Base-by-base conservation (phyloP, 768 basidiomycete species). In the Phaffia australis region DNA sequence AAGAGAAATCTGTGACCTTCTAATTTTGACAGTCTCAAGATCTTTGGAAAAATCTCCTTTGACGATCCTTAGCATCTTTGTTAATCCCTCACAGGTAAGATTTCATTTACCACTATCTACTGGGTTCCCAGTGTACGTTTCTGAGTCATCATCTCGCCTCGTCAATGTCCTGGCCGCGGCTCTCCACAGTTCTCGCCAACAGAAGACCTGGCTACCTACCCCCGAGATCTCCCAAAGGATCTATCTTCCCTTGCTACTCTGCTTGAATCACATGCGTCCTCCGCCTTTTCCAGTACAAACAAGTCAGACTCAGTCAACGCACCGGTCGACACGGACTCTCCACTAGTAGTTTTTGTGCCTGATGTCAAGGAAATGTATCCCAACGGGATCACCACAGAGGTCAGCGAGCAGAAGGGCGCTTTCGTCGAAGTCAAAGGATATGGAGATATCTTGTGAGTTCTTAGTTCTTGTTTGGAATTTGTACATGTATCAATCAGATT, bases 31-130 rank as follows among this genome's bases (percentile, higher is more conserved):
- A 98, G 94, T 98, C 27, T 81, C 83, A 66, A 80, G 80, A 59
- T 92, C 89, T 0, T 80, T 98, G 3, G 75, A 77, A 1, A 82
- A 85, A 64, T 92, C 93, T 73, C 88, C 91, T 65, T 76, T 85
- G 50, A 98, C 95, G 0, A 84, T 97, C 71, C 79, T 97, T 66
- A 95, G 93, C 30, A 89, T 99, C 71, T 99, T 97, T 75, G 93
- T 99, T 67, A 98, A 99, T 75, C 95, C 95, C 0, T 87, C 93
- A 3, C 93, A 98, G 76, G 73, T 54, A 65, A 71, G 48, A 25
- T 54, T 54, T 15, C 4, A 23, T 23, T 23, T 51, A 9, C 52
- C 16, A 23, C 5, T 30, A 9, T 23, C 9, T 15, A 54, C 29
- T 21, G 35, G 19, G 18, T 14, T 46, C 62, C 27, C 25, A 2